Conservation (phyloP, 148 eudicot species). For the Fagopyrum homotropicum region DNA sequence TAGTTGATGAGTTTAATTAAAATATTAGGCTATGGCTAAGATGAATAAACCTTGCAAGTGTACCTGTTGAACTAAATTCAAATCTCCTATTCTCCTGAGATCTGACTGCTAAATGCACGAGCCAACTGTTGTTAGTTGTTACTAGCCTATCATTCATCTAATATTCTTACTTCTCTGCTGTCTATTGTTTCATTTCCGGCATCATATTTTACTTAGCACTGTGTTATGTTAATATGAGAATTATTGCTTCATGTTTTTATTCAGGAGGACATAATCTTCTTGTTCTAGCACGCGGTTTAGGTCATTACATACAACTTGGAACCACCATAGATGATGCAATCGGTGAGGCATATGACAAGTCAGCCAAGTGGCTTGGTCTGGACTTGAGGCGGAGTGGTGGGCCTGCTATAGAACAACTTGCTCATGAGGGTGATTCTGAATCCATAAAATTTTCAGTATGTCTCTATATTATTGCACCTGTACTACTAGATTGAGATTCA, state of each 20-base stretch:
- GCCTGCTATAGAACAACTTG: conserved; percentile 93
- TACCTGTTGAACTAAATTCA: background rate
- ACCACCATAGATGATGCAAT: conserved; percentile 96
- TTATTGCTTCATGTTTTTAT: conserved; percentile 14
- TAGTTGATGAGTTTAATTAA: background rate
- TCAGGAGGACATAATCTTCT: conserved; percentile 95
- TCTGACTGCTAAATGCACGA: background rate
- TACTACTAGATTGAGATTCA: background rate
- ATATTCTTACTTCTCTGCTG: background rate
- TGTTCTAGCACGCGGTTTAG: conserved; percentile 82
- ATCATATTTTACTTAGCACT: background rate
- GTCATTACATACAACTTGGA: conserved; percentile 89
- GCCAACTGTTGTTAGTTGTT: background rate
- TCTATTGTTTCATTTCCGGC: background rate
- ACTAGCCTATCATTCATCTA: background rate
- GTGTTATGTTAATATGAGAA: background rate
- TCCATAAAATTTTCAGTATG: conserved; percentile 61
- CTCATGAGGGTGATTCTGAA: conserved; percentile 74
- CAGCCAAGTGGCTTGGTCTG: conserved; percentile 98
- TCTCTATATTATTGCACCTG: background rate
- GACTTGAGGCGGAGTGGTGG: conserved; percentile 95
- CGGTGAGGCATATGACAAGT: conserved; percentile 98
- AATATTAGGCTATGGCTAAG: background rate
- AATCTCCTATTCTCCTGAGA: background rate
- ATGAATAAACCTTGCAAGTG: background rate